phyloP scores from a whole-genome alignment of 2,329 filamentous ascomycete species.

The Scedosporium boydii region DNA sequence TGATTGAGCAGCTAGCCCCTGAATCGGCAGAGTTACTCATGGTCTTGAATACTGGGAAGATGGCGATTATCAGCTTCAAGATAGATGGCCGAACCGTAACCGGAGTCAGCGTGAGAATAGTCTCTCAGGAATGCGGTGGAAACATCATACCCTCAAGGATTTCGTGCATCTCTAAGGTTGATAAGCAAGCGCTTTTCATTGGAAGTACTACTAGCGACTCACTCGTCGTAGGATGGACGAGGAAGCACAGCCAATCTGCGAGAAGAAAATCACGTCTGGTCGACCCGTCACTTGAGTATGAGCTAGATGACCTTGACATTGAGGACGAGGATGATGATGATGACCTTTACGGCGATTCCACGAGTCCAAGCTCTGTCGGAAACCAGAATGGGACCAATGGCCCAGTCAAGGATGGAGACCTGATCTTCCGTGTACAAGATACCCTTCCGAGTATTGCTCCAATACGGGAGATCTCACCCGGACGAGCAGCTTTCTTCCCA shows the following conservation, averaged over 20 bases:
- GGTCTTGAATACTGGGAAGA: slow-evolving; percentile 62
- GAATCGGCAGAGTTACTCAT: slow-evolving; percentile 80
- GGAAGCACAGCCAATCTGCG: slow-evolving; percentile 49
- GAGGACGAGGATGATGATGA: slow-evolving; percentile 55
- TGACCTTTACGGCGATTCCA: slow-evolving; percentile 42
- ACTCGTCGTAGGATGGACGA: slow-evolving; percentile 68
- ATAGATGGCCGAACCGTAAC: slow-evolving; percentile 89
- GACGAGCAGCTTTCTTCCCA: slow-evolving; percentile 38
- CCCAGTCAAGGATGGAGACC: slow-evolving; percentile 47
- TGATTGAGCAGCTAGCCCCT: slow-evolving; percentile 64
- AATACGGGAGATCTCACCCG: slow-evolving; percentile 64
- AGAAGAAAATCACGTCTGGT: slow-evolving; percentile 55
- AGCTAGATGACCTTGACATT: slow-evolving; percentile 40
- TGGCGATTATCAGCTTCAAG: slow-evolving; percentile 70
- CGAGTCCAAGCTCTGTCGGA: slow-evolving; percentile 27
- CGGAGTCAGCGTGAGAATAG: slow-evolving; percentile 62
- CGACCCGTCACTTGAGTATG: slow-evolving; percentile 42
- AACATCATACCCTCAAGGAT: slow-evolving; percentile 49
- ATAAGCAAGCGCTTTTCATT: slow-evolving; percentile 64
- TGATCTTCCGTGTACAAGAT: slow-evolving; percentile 71
- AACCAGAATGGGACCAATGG: slow-evolving; percentile 16
- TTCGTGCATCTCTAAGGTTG: slow-evolving; percentile 61
- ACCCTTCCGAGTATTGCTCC: slow-evolving; percentile 68
- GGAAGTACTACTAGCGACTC: slow-evolving; percentile 82
- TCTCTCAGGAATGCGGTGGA: slow-evolving; percentile 56